Percentiles rank a stretch among this genome's conserved stretches.
phyloP scores from a whole-genome alignment of 805 yeast species.

The Starmerella etchellsii region DNA sequence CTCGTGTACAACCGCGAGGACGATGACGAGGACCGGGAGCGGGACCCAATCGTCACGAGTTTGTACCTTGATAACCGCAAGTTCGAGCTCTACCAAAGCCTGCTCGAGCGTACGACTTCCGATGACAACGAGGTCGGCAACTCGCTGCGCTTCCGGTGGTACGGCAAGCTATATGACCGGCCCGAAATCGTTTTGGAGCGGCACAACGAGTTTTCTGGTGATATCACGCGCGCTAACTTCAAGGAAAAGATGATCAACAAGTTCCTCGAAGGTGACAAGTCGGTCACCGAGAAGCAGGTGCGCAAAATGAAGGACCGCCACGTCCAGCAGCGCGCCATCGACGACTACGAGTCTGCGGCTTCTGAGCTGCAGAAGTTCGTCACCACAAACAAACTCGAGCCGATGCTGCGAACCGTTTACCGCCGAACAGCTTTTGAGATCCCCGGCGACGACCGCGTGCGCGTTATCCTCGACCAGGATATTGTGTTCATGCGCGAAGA shows the following conservation, averaged over 20 bases:
- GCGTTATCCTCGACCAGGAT: slow-evolving; percentile 84
- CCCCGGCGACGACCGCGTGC: slow-evolving; percentile 89
- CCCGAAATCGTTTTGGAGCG: slow-evolving; percentile 74
- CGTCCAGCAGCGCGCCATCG: slow-evolving; percentile 39
- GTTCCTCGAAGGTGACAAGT: slow-evolving; percentile 44
- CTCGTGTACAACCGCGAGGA: slow-evolving; percentile 53
- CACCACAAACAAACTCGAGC: slow-evolving; percentile 55
- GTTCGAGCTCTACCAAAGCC: slow-evolving; percentile 77
- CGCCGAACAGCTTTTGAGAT: slow-evolving; percentile 94
- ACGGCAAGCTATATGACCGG: slow-evolving; percentile 62
- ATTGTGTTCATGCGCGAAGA: slow-evolving; percentile 83
- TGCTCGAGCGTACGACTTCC: slow-evolving; percentile 44
- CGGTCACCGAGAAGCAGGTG: slow-evolving; percentile 38
- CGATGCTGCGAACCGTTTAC: slow-evolving; percentile 73
- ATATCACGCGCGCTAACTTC: slow-evolving; percentile 48
- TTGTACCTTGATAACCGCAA: slow-evolving; percentile 74
- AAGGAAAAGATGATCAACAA: slow-evolving; percentile 74
- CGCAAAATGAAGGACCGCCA: slow-evolving; percentile 53
- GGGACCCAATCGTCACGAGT: slow-evolving; percentile 75
- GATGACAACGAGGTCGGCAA: slow-evolving; percentile 33
- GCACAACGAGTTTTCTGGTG: slow-evolving; percentile 38
- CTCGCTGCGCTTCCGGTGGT: slow-evolving; percentile 79
- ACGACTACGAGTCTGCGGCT: slow-evolving; percentile 42
- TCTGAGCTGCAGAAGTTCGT: slow-evolving; percentile 52
- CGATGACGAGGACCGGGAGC: slow-evolving; percentile 34